Percentiles rank a stretch among this genome's conserved stretches.
phyloP scores from a whole-genome alignment of 495 filamentous ascomycete species.

The Glonium stellatum region DNA sequence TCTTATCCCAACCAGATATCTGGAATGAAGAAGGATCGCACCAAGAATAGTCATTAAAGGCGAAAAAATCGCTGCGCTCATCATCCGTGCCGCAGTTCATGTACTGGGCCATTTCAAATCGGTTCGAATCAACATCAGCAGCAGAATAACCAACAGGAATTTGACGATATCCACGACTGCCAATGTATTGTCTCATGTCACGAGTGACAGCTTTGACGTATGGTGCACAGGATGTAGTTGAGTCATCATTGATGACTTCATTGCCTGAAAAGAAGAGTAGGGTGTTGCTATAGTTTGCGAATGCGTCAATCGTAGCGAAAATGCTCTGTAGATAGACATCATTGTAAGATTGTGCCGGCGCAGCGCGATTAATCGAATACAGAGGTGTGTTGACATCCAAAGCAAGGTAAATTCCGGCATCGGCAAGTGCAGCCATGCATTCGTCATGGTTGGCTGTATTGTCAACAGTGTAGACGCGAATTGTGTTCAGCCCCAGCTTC shows the following conservation, averaged over 20 bases:
- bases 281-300: conserved; percentile 80
- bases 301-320: conserved; percentile 87
- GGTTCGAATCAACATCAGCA: conserved; percentile 76
- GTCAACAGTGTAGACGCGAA: conserved; percentile 90
- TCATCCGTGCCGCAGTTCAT: conserved; percentile 91
- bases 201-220: conserved; percentile 91
- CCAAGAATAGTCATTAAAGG: conserved; percentile 99
- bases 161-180: conserved; percentile 60
- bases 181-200: conserved; percentile 85
- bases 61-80: conserved; percentile 88
- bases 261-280: conserved; percentile 95
- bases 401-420: conserved; percentile 73
- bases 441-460: conserved; percentile 73
- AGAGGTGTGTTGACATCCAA: conserved; percentile 75
- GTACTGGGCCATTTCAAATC: conserved; percentile 81
- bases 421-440: conserved; percentile 37
- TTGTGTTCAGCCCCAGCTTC: conserved; percentile 80
- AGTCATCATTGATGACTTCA: conserved; percentile 85
- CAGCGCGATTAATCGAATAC: conserved; percentile 75
- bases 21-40: conserved; percentile 74
- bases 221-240: conserved; percentile 66
- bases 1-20: conserved; percentile 77
- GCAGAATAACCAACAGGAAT: conserved; percentile 94
- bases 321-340: conserved; percentile 83
- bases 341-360: conserved; percentile 79